Base-by-base conservation (phyloP, 257 asterid genomes). In the Penstemon eatonii region DNA sequence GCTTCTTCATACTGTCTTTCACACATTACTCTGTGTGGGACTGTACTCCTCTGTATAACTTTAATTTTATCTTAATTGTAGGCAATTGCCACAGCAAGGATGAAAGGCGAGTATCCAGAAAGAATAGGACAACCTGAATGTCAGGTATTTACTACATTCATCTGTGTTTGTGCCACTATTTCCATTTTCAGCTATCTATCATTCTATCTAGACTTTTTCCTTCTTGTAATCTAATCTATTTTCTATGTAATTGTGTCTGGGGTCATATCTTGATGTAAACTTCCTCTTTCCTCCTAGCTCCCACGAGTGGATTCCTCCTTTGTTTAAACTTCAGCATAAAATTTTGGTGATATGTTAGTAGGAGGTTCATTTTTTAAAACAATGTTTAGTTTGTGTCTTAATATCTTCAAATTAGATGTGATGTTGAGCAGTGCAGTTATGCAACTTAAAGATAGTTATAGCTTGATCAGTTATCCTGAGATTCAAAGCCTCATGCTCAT, bases 91-190 rank as follows among this genome's bases (percentile, higher is more conserved):
- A 78, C 96, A 33, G 91, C 98, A 80, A 83, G 87, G 82, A 89
- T 88, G 92, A 88, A 86, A 79, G 96, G 92, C 65, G 96, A 90
- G 77, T 88, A 87, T 77, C 99, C 99, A 63, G 99, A 93, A 82
- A 87, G 96, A 85, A 63, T 75, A 15, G 99, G 97, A 70, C 96
- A 88, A 73, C 90, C 91, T 55, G 99, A 93, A 76, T 93, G 97
- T 70, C 91, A 84, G 97, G 97, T 88, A 82, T 69, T 53, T 39
- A n/a, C 49, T 40, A 15, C 58, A 13, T 59, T 36, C 49, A 43
- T 61, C 56, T 66, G 72, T 65, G n/a, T 63, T 50, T 67, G 38
- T 56, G 19, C 47, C 63, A 19, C 64, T 56, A 33, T 58, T 40
- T 10, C 52, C 41, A 42, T 73, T 60, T 51, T 61, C 56, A 18